phyloP scores from a whole-genome alignment of 495 filamentous ascomycete genomes.

The Xylaria cubensis region DNA sequence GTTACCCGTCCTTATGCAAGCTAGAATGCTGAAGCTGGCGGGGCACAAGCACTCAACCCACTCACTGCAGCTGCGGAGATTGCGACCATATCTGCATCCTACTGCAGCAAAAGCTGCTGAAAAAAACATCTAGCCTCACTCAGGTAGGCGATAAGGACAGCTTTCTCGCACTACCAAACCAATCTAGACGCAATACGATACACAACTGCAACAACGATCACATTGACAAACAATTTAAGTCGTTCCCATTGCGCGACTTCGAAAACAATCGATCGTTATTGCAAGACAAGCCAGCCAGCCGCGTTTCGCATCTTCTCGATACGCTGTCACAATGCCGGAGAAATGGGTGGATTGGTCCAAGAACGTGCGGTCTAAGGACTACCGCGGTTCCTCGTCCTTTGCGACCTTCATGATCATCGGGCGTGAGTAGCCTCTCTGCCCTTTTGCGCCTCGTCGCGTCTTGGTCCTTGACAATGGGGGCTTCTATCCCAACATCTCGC shows the following conservation, averaged over 20 bases:
- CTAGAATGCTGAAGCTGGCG: not conserved
- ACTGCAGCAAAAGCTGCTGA: conserved; percentile 10
- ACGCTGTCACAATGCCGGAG: conserved; percentile 35
- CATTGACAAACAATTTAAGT: not conserved
- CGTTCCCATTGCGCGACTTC: not conserved
- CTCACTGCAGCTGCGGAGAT: conserved; percentile 13
- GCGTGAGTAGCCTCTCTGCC: conserved; percentile 63
- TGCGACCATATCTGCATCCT: conserved; percentile 8
- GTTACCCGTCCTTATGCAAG: conserved; percentile 6
- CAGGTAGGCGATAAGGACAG: conserved; percentile 4
- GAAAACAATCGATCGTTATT: not conserved
- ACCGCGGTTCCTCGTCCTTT: conserved; percentile 65
- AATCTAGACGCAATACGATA: not conserved
- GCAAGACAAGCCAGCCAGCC: not conserved
- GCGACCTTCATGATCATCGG: conserved; percentile 96
- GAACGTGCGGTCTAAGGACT: conserved; percentile 55
- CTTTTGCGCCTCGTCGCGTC: not conserved
- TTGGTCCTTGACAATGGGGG: conserved; percentile 1
- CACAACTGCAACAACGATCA: not conserved
- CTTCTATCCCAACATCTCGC: not conserved
- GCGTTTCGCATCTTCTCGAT: not conserved
- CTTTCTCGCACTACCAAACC: not conserved
- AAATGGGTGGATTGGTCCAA: conserved; percentile 59
- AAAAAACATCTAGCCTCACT: conserved; percentile 7
- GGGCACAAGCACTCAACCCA: not conserved